Evolutionary conservation across 306 rosid species (phyloP).

Genomic region (Benincasa hispida): DNA sequence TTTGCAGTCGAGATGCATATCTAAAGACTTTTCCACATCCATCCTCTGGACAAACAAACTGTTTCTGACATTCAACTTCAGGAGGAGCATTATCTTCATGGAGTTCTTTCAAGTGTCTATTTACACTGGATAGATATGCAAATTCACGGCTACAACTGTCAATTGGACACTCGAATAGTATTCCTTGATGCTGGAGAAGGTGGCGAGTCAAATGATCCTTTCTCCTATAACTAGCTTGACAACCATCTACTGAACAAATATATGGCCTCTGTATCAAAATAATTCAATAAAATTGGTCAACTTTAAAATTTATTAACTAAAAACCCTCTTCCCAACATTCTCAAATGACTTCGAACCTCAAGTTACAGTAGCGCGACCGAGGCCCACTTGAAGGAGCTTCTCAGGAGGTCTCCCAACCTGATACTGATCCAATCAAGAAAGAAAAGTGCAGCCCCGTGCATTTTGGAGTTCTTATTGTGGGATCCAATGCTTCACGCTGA

Average conservation of each 20-base stretch:
- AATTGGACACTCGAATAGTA: slow-evolving; percentile 45
- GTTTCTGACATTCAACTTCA: slow-evolving; percentile 17
- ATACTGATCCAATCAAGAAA: slow-evolving; percentile 72
- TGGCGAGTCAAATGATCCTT: slow-evolving; percentile 82
- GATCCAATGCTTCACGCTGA: slow-evolving; percentile 96
- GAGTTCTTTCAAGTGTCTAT: slow-evolving; percentile 45
- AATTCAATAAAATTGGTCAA: background rate
- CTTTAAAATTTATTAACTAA: background rate
- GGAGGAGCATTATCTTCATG: slow-evolving; percentile 27
- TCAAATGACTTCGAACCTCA: slow-evolving; percentile 39
- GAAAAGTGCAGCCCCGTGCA: slow-evolving; percentile 49
- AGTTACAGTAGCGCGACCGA: slow-evolving; percentile 34
- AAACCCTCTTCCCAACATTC: background rate
- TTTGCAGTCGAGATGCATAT: slow-evolving; percentile 42
- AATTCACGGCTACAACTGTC: slow-evolving; percentile 46
- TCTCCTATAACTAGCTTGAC: slow-evolving; percentile 64
- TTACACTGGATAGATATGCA: slow-evolving; percentile 35
- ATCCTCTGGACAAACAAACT: slow-evolving; percentile 43
- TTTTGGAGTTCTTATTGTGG: slow-evolving; percentile 79
- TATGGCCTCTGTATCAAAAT: slow-evolving; percentile 53
- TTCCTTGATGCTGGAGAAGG: slow-evolving; percentile 53
- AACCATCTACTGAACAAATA: slow-evolving; percentile 46
- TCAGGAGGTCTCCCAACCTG: slow-evolving; percentile 98
- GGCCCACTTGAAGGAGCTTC: slow-evolving; percentile 91
- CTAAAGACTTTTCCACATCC: slow-evolving; percentile 63